Evolutionary conservation across 768 basidiomycete genomes (phyloP).

Genomic region (Boletus edulis): DNA sequence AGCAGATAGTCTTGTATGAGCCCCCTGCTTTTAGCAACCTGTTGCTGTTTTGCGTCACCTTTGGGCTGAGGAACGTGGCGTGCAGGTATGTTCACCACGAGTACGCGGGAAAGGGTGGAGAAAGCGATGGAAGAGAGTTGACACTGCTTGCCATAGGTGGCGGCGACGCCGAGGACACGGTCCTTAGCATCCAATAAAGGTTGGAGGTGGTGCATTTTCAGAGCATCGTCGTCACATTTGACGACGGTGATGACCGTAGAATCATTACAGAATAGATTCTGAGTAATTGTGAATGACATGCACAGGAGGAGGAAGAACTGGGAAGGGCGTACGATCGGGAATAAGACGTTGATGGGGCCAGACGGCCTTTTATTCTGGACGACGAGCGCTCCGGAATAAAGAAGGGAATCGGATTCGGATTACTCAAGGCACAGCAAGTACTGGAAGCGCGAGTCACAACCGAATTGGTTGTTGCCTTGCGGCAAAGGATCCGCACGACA

Average conservation of each 20-base stretch:
- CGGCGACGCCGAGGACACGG: constrained; percentile 40
- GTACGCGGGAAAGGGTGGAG: constrained; percentile 32
- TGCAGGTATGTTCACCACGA: constrained; percentile 34
- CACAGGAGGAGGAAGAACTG: neutral
- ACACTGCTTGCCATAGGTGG: constrained; percentile 37
- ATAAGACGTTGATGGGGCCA: neutral
- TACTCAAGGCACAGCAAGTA: constrained; percentile 12
- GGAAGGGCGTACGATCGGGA: neutral
- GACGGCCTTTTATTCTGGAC: constrained; percentile 5
- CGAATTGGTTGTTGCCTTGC: too few relatives aligned
- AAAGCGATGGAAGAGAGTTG: constrained; percentile 39
- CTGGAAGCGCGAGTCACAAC: neutral
- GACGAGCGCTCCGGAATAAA: neutral
- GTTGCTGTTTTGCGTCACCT: neutral
- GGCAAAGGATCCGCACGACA: neutral
- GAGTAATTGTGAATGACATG: constrained; percentile 28
- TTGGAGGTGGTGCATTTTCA: constrained; percentile 24
- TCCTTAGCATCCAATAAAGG: constrained; percentile 28
- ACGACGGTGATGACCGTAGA: constrained; percentile 29
- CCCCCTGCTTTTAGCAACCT: constrained; percentile 8
- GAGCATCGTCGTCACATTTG: constrained; percentile 22
- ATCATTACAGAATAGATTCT: constrained; percentile 33
- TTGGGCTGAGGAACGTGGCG: constrained; percentile 7
- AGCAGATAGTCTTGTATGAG: constrained; percentile 35
- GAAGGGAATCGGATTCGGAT: neutral